Percentiles rank a stretch among this genome's conserved stretches.
Evolutionary conservation across 2,329 filamentous ascomycete genomes (phyloP).

Genomic region (Penicillium sp.): DNA sequence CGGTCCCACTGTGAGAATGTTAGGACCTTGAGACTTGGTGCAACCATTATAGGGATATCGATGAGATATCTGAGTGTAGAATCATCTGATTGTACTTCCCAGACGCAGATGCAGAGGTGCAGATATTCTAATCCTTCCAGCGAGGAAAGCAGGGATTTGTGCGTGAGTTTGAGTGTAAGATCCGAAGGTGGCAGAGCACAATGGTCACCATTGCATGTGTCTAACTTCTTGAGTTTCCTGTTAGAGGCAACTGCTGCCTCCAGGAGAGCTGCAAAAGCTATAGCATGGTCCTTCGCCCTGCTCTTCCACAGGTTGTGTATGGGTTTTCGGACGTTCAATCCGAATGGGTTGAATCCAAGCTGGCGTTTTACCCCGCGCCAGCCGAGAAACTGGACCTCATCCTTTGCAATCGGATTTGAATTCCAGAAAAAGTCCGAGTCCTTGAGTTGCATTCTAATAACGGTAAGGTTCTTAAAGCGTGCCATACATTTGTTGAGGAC

Average conservation of each 20-base stretch:
- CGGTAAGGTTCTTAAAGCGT: not conserved
- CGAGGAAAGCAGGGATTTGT: not conserved
- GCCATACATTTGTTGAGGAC: not conserved
- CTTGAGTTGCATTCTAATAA: not conserved
- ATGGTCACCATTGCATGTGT: not conserved
- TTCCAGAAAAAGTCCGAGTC: not conserved
- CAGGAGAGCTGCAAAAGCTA: not conserved
- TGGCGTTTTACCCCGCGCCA: not conserved
- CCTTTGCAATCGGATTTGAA: not conserved
- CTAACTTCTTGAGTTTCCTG: not conserved
- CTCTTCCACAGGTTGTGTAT: not conserved
- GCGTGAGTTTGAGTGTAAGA: not conserved
- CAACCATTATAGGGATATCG: not conserved
- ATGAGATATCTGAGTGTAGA: not conserved
- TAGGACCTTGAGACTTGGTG: not conserved
- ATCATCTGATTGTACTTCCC: not conserved
- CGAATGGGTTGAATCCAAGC: not conserved
- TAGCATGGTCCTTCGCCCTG: not conserved
- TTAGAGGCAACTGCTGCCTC: not conserved
- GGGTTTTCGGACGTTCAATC: not conserved
- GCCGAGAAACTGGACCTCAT: not conserved
- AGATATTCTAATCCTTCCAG: not conserved
- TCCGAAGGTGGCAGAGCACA: not conserved
- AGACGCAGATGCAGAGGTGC: not conserved
- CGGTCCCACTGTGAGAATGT: not conserved